Base-by-base conservation (phyloP, 2,329 filamentous ascomycete species). In the Fusarium buharicum region DNA sequence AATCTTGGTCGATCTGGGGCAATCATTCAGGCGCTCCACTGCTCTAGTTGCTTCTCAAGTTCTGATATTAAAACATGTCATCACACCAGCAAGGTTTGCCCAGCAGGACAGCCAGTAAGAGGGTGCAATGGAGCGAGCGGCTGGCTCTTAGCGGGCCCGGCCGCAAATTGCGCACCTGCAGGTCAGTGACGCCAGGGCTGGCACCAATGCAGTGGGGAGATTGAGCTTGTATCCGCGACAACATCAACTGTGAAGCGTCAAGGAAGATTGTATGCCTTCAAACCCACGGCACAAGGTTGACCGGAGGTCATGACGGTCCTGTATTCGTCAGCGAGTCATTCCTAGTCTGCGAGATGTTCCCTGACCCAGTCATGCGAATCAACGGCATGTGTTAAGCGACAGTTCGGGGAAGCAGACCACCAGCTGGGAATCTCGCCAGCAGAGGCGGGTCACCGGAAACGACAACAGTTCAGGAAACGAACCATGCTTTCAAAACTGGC, bases 371-470 rank as follows among this genome's bases (percentile, higher is more conserved):
- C 43, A 67, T 69, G 59, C 66, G 61, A 70, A 70, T 70, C 68
- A 69, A 54, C 47, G 44, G 41, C 64, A 59, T 66, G 66, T 60
- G 55, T 67, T 69, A 70, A 69, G 68, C 66, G 68, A 70, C 63
- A 44, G 40, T 66, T 59, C 33, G 41, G 57, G 63, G 27, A 45
- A 52, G 47, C 44, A 61, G 53, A 44, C 50, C 55, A 60, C 60
- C 55, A 59, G 37, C 45, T 47, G 49, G 43, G 45, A 44, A 55
- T 51, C 59, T 63, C 57, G 59, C 59, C 56, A 64, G 22, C 22
- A 24, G 47, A 62, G 47, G 58, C 58, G 66, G 68, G 61, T 66
- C 68, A 68, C 55, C 66, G 59, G 64, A 68, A 67, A 66, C 55
- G 62, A 68, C 53, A 54, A 56, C 45, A 47, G 33, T 24, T 47